Evolutionary conservation across 306 rosid species (phyloP), one percentile per base, ranked within the genome.

Genomic region (Pueraria montana): DNA sequence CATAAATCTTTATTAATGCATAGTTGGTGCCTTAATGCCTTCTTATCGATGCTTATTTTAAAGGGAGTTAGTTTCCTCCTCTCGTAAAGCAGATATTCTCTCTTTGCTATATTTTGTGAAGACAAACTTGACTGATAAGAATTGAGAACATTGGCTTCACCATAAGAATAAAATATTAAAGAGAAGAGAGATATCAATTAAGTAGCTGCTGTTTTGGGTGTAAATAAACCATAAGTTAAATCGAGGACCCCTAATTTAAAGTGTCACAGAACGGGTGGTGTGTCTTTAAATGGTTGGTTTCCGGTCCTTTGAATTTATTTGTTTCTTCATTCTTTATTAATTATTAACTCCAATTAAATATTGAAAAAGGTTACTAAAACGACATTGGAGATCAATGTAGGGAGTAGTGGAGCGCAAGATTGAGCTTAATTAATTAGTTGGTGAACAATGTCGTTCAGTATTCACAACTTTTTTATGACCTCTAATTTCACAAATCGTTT

Each of bases 21-120:
- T 30, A 11, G 77, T 73, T 73, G 78, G 63, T 16, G 17, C 49
- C 27, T 78, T 21, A 53, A 24, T 80, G 74, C 50, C 72, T 80
- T 84, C 59, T 46, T 21, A 11, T 75, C 52, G 32, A 73, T 45
- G 74, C 68, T 46, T 74, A 58, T 74, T 56, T 80, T 46, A 56
- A 67, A 74, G 62, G 26, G 42, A 30, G 46, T 50, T 72, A 49
- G 71, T 76, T 80, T 70, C 72, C 16, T 50, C 66, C 36, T 76
- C 73, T 76, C 50, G 27, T 40, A 81, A 85, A 85, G 85, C 75
- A 62, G 64, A 69, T 66, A 76, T 76, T 62, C 80, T 21, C 59
- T 9, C 71, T 67, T 66, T 66, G 63, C 63, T 11, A 74, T 40
- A 52, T 67, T 61, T 38, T 75, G 71, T 48, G 34, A 48, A 58